Evolutionary conservation across 2,329 filamentous ascomycete genomes (phyloP), one percentile per base, ranked within the genome.

Genomic region (Macrophomina phaseolina): DNA sequence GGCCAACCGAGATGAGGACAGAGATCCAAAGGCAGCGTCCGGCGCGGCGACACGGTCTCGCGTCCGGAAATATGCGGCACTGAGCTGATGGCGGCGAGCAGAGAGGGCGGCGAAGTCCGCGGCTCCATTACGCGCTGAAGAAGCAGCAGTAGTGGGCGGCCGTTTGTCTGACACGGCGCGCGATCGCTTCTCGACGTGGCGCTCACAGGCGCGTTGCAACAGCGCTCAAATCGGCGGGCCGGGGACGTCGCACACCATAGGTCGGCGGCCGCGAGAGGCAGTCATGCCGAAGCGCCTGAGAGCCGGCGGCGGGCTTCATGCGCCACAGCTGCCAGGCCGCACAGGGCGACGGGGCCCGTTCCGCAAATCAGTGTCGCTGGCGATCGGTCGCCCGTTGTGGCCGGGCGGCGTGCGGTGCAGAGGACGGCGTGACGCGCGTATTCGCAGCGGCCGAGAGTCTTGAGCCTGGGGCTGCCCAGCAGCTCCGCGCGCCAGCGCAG

Each of bases 241-340:
- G 67, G 58, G 71, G 62, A 65, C 65, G 68, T 72, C 65, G 69
- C 72, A 69, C 69, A 72, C 71, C 69, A 71, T 75, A 72, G 75
- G 58, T 12, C 32, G 42, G 58, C 45, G 30, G 58, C 58, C 72
- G 73, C 72, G 70, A 73, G 70, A 58, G 58, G 64, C 16, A 51
- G 64, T 60, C 58, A 64, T 60, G 58, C 60, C 66, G 38, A 62
- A 48, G 49, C 48, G 66, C 64, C 63, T 67, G 38, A 56, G 49
- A 60, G 53, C 45, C 68, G 68, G 65, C 68, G 68, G 65, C 68
- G 68, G 65, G 55, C 69, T 23, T 18, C 18, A 42, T 66, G 58
- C 67, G 69, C 65, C 69, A 71, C 69, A 70, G 36, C 55, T 70
- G 48, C 46, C 40, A 65, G 69, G 68, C 67, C 67, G 65, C 18